Evolutionary conservation across 768 basidiomycete species (phyloP).

Genomic region (Tylopilus plumbeoviolaceoides): DNA sequence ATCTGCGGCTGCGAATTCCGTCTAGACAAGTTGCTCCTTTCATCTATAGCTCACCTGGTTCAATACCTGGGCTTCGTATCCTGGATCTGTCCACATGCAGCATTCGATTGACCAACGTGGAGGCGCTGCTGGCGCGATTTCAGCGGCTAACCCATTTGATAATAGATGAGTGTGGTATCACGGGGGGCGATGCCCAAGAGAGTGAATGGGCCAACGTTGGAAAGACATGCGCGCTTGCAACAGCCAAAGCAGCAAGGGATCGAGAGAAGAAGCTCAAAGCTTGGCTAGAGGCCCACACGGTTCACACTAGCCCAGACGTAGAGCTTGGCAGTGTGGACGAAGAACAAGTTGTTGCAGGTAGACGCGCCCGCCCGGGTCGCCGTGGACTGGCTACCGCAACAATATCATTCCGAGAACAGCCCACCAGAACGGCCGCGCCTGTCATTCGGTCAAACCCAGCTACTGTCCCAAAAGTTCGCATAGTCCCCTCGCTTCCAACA

Average conservation of each 20-base stretch:
- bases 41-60: slow-evolving; percentile 28
- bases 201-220: slow-evolving; percentile 63
- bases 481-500: slow-evolving; percentile 52
- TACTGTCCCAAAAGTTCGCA: slow-evolving; percentile 42
- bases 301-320: not conserved
- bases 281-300: slow-evolving; percentile 41
- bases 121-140: slow-evolving; percentile 50
- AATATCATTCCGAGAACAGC: slow-evolving; percentile 49
- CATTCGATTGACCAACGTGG: slow-evolving; percentile 51
- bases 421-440: slow-evolving; percentile 15
- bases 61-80: slow-evolving; percentile 45
- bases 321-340: not conserved
- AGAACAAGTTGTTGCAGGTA: slow-evolving; percentile 1
- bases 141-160: slow-evolving; percentile 57
- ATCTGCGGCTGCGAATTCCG: slow-evolving; percentile 71
- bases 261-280: slow-evolving; percentile 58
- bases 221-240: slow-evolving; percentile 55
- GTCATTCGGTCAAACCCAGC: slow-evolving; percentile 4
- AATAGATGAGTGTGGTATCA: slow-evolving; percentile 60
- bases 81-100: slow-evolving; percentile 77
- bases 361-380: slow-evolving; percentile 42
- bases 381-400: slow-evolving; percentile 63
- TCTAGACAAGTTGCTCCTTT: slow-evolving; percentile 51
- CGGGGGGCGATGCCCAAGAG: slow-evolving; percentile 47
- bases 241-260: slow-evolving; percentile 58